phyloP scores from a whole-genome alignment of 208 protist species.

The Novymonas esmeraldas region DNA sequence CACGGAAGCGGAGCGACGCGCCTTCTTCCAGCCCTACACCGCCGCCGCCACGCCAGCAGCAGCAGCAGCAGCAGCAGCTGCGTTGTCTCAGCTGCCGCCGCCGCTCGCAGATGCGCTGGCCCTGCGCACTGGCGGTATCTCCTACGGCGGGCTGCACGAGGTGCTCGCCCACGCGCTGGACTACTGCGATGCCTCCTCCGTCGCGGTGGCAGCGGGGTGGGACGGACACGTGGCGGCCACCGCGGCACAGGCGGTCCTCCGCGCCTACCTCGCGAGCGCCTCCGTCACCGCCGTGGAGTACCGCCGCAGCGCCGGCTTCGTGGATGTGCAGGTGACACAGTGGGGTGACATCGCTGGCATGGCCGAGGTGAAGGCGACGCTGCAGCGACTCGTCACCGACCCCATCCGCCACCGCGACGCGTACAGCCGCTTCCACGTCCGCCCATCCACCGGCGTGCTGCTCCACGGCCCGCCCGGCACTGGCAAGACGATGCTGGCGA shows the following conservation, averaged over 20 bases:
- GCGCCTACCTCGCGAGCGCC: slow-evolving; percentile 45
- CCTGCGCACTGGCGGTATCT: slow-evolving; percentile 66
- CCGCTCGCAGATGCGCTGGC: slow-evolving; percentile 42
- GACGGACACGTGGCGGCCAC: slow-evolving; percentile 14
- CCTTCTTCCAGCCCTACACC: slow-evolving; percentile 41
- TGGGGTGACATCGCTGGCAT: slow-evolving; percentile 87
- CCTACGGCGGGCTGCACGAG: slow-evolving; percentile 67
- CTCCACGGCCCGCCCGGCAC: slow-evolving; percentile 92
- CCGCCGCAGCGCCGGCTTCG: slow-evolving; percentile 61
- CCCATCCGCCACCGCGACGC: slow-evolving; percentile 35
- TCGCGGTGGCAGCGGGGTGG: background rate
- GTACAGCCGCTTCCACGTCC: slow-evolving; percentile 44
- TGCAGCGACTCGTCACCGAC: slow-evolving; percentile 53
- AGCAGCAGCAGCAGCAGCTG: background rate
- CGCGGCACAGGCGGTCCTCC: slow-evolving; percentile 37
- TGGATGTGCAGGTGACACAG: slow-evolving; percentile 69
- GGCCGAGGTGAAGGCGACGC: slow-evolving; percentile 46
- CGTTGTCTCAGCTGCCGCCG: slow-evolving; percentile 3
- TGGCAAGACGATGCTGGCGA: slow-evolving; percentile 93
- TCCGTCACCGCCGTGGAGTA: slow-evolving; percentile 55
- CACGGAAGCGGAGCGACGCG: slow-evolving; percentile 46
- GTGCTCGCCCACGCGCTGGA: slow-evolving; percentile 24
- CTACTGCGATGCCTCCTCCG: slow-evolving; percentile 8
- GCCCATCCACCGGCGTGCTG: slow-evolving; percentile 90
- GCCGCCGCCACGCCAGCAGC: background rate